Conservation (phyloP, 2,329 filamentous ascomycete genomes). For the Tolypocladium tropicale region DNA sequence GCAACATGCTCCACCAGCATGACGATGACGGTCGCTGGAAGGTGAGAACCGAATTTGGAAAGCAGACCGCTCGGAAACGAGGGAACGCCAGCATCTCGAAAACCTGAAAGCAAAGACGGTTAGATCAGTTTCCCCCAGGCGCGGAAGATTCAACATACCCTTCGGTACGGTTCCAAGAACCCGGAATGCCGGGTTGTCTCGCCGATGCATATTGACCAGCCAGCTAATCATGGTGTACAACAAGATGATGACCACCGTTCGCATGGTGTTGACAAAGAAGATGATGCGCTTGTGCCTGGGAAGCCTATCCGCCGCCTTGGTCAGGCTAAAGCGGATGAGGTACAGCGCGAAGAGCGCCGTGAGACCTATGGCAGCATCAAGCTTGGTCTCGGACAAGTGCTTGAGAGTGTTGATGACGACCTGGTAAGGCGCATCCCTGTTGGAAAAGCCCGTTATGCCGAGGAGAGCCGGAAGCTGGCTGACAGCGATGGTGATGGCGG, state of each 20-base stretch:
- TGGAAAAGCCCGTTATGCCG: conserved; percentile 67
- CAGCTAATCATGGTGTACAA: conserved; percentile 89
- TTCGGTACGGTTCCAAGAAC: conserved; percentile 70
- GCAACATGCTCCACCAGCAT: conserved; percentile 94
- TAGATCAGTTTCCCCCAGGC: neutral
- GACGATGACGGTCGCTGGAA: conserved; percentile 87
- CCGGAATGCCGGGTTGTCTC: conserved; percentile 55
- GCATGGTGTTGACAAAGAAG: conserved; percentile 86
- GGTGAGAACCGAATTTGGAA: conserved; percentile 54
- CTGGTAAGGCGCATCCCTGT: conserved; percentile 65
- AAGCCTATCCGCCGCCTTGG: conserved; percentile 54
- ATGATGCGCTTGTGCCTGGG: conserved; percentile 61
- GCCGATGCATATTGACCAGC: conserved; percentile 63
- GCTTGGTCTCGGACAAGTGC: conserved; percentile 50
- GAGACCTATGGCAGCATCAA: conserved; percentile 87
- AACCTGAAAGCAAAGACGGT: conserved; percentile 38
- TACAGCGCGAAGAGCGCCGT: conserved; percentile 73
- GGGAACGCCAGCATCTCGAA: conserved; percentile 69
- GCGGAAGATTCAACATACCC: conserved; percentile 25
- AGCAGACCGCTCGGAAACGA: conserved; percentile 57
- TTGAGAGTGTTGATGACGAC: conserved; percentile 79
- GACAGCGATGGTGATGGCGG: conserved; percentile 75
- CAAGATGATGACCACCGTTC: conserved; percentile 84
- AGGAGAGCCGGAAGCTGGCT: conserved; percentile 78
- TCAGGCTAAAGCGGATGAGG: conserved; percentile 57